phyloP scores from a whole-genome alignment of 2,329 filamentous ascomycete genomes.

The Mycosphaerelloides madeirae region DNA sequence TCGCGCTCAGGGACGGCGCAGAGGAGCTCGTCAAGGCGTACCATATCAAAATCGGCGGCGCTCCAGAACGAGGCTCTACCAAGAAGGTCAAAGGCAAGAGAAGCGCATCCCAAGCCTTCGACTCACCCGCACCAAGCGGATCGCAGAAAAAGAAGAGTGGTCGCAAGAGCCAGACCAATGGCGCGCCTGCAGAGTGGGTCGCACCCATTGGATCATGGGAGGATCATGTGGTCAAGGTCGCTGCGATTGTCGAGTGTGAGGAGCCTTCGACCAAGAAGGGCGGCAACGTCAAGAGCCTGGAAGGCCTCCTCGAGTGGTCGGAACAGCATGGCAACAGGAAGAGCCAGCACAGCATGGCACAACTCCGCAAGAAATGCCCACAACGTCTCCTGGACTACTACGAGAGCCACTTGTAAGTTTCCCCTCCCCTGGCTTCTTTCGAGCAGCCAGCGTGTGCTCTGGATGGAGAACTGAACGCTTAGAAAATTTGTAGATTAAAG shows the following conservation, averaged over 20 bases:
- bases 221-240: constrained; percentile 63
- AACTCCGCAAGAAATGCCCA: constrained; percentile 70
- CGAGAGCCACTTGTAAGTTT: constrained; percentile 36
- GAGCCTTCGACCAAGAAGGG: constrained; percentile 17
- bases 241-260: constrained; percentile 61
- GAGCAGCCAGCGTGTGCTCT: constrained; percentile 3
- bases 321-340: constrained; percentile 58
- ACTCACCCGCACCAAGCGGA: constrained; percentile 24
- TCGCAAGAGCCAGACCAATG: constrained; percentile 26
- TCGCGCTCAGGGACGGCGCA: constrained; percentile 30
- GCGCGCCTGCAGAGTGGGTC: constrained; percentile 47
- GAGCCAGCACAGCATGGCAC: constrained; percentile 64
- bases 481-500: constrained; percentile 24
- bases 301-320: constrained; percentile 66
- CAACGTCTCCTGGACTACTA: constrained; percentile 53
- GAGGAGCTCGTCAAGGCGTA: constrained; percentile 60
- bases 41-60: constrained; percentile 58
- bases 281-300: constrained; percentile 47
- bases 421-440: not conserved
- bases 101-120: constrained; percentile 10
- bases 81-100: constrained; percentile 23
- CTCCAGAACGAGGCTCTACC: constrained; percentile 38
- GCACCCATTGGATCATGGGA: constrained; percentile 75
- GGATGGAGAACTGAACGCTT: constrained; percentile 19
- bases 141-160: constrained; percentile 21